Conservation (phyloP, 148 eudicot species). For the Pouteria glomerata region DNA sequence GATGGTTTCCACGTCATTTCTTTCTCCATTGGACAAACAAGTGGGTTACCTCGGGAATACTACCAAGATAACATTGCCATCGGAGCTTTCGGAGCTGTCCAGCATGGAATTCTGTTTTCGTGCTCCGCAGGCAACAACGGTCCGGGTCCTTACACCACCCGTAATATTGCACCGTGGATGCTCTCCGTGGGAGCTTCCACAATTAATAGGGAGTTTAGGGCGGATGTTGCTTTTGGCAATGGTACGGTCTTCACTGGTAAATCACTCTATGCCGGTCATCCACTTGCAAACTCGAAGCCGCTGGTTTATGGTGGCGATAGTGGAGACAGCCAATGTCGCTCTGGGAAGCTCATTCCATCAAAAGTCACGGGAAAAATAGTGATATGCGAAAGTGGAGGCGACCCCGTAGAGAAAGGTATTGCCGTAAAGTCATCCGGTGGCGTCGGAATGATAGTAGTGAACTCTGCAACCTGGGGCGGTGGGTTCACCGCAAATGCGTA, state of each 20-base stretch:
- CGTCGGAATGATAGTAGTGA: too few relatives aligned
- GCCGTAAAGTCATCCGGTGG: too few relatives aligned
- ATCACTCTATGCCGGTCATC: too few relatives aligned
- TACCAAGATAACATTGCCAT: slow-evolving; percentile 23
- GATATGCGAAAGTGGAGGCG: slow-evolving; percentile 8
- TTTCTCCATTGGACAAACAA: slow-evolving; percentile 30
- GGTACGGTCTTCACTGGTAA: slow-evolving; percentile 26
- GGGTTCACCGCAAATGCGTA: slow-evolving; percentile 11
- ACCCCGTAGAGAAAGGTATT: too few relatives aligned
- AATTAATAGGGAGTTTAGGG: slow-evolving; percentile 28
- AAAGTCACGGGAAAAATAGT: too few relatives aligned
- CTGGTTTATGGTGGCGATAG: slow-evolving; percentile 2
- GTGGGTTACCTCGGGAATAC: slow-evolving; percentile 2
- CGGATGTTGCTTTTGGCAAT: slow-evolving; percentile 35
- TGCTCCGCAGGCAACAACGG: slow-evolving; percentile 43
- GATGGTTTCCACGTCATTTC: slow-evolving; percentile 45
- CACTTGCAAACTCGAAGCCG: background rate
- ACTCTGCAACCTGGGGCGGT: slow-evolving; percentile 17
- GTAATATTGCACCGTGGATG: slow-evolving; percentile 39
- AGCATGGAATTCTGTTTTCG: slow-evolving; percentile 32
- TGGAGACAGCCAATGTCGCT: slow-evolving; percentile 5
- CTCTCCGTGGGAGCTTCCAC: too few relatives aligned
- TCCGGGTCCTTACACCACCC: too few relatives aligned
- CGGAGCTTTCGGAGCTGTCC: slow-evolving; percentile 32
- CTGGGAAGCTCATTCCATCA: slow-evolving; percentile 1